phyloP scores from a whole-genome alignment of 345 rosid species.

The Syzygium grande region DNA sequence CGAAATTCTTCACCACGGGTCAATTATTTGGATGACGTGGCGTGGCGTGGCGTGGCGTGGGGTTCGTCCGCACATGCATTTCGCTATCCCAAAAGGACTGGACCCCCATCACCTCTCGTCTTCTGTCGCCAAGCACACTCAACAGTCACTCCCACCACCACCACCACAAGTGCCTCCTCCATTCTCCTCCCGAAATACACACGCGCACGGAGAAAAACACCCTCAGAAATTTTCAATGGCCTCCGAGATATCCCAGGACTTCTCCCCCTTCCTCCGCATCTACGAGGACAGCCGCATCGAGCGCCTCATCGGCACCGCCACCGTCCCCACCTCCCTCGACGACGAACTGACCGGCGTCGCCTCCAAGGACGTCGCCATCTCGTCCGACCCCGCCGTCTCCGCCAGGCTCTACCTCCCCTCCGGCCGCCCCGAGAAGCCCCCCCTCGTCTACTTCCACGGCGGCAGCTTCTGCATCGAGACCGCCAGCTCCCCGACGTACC shows the following conservation, averaged over 20 bases:
- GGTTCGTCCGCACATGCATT: not conserved
- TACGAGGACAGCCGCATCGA: slow-evolving; percentile 52
- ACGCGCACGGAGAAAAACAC: not conserved
- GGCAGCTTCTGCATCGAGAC: slow-evolving; percentile 23
- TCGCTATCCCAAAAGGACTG: not conserved
- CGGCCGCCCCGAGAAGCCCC: slow-evolving; percentile 18
- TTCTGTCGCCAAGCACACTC: not conserved
- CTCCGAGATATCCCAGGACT: slow-evolving; percentile 22
- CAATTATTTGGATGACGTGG: not conserved
- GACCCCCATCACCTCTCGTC: not conserved
- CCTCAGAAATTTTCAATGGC: not conserved
- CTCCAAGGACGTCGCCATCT: slow-evolving; percentile 32
- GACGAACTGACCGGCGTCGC: slow-evolving; percentile 23
- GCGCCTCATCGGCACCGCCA: slow-evolving; percentile 19
- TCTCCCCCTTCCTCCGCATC: slow-evolving; percentile 15
- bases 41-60: too few species aligned
- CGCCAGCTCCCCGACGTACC: slow-evolving; percentile 21
- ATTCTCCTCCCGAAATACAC: not conserved
- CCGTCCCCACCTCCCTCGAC: slow-evolving; percentile 28
- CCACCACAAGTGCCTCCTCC: not conserved
- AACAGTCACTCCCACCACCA: not conserved
- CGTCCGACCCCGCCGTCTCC: slow-evolving; percentile 2
- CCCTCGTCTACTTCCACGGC: slow-evolving; percentile 32
- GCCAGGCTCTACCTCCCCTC: slow-evolving; percentile 36
- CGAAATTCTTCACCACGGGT: not conserved